Evolutionary conservation across 1,139 yeast genomes (phyloP), one percentile per base, ranked within the genome.

Genomic region (Taphrina wiesneri): DNA sequence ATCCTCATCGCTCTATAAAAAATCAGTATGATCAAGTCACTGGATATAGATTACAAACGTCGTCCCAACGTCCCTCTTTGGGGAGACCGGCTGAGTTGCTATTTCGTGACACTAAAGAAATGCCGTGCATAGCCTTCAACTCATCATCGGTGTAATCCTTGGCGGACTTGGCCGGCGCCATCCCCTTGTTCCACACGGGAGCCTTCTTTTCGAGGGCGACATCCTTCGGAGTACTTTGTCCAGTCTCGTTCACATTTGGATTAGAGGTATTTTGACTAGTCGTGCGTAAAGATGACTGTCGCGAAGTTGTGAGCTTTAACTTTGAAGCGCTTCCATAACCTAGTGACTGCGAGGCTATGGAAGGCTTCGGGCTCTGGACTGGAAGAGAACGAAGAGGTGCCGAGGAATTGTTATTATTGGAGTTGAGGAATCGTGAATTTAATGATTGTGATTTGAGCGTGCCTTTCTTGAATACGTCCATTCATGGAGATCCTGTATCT

Each of bases 1-100:
- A 43, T 75, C 79, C 57, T 77, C 81, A 66, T 78, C 81, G 65
- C 64, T 60, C 64, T 59, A 25, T 23, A 28, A 11, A 13, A 23
- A 13, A 17, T 51, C 17, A 61, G 52, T 23, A 52, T 2, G 15
- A 34, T 13, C 11, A 30, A 26, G 19, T 15, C 0, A 3, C 4
- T 19, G 19, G 28, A 26, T 23, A 13, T 6, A 13, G 41, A 36
- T 13, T 7, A n/a, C 63, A 17, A 51, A 65, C 67, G 30, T 65
- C 67, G 39, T 65, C 67, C 67, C 67, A 65, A 43, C 64, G 63
- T 7, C 63, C 63, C 13, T 61, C 53, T 11, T 59, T 65, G 13
- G 59, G 28, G 19, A 30, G 60, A 3, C 54, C 63, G 17, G 46
- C 60, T 2, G 57, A 17, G 21, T 56, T 57, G 6, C 61, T 54